Base-by-base conservation (phyloP, 2,329 filamentous ascomycete species). In the Alternaria ethzedia region DNA sequence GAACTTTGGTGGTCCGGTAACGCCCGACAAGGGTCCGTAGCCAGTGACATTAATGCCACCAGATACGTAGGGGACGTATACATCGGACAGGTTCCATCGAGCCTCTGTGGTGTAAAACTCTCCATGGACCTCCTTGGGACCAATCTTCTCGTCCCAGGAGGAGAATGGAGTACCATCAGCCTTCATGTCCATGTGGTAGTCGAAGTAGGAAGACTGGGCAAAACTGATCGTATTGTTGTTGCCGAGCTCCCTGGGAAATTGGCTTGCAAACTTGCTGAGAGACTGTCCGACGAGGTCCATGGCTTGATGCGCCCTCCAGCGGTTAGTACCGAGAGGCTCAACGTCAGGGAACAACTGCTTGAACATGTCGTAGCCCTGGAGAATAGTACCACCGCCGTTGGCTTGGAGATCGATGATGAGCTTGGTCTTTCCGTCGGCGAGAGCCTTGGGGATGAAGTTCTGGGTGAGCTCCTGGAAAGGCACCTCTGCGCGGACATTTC, bases 281-380 rank as follows among this genome's bases (percentile, higher is more conserved):
- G 82, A 66, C 68, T 82, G 64, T 65, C 84, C 77, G 10, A 87
- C 80, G 17, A 83, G 72, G 46, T 83, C 78, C 26, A 83, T 71
- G 20, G 82, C 80, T 55, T 86, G 82, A 41, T 80, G 78, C 6
- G 84, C 82, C n/a, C 86, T 82, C 70, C 86, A 81, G 17, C 87
- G 85, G 43, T 74, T 78, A 4, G 82, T 85, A n/a, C 83, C 84
- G 63, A 84, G 86, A 2, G 82, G 82, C 8, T 83, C 76, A 5
- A 83, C 74, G 6, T 81, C 74, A 0, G 87, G 87, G 77, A 87
- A 86, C 2, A 89, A 78, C 76, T 85, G 81, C 57, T 86, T 85
- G 79, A 90, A 89, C 61, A 90, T 80, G 69, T 89, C 88, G 59
- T 87, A 88, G 10, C 86, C 88, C 45, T 86, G 84, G 13, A 88